Conservation (phyloP, 345 rosid species). For the Eucalyptus decipiens region DNA sequence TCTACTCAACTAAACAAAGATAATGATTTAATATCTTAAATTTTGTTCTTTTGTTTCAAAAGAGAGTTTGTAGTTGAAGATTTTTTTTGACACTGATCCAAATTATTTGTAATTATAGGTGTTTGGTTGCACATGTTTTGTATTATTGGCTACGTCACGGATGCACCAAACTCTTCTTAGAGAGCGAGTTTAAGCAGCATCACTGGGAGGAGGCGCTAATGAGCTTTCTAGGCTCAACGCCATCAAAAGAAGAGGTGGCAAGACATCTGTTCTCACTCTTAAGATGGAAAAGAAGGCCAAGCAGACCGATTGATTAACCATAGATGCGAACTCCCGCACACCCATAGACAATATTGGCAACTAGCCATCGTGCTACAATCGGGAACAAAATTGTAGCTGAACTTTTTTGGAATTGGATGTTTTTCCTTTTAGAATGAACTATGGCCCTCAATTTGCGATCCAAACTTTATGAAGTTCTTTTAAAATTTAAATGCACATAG, state of each 20-base stretch:
- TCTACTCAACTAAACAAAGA: background rate
- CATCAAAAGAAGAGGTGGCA: background rate
- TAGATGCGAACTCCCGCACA: fast-evolving
- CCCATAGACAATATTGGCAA: background rate
- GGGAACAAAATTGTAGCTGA: background rate
- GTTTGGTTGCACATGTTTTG: background rate
- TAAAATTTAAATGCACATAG: background rate
- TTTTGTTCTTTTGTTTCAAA: background rate
- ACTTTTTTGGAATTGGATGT: background rate
- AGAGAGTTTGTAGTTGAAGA: background rate
- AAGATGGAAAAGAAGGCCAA: background rate
- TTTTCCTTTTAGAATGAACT: background rate
- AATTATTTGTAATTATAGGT: background rate
- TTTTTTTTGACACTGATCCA: background rate
- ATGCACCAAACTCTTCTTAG: background rate
- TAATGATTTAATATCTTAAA: background rate
- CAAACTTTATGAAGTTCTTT: background rate
- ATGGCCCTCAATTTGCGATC: background rate
- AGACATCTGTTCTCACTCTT: background rate
- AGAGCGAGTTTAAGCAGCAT: background rate
- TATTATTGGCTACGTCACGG: background rate
- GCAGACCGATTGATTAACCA: background rate
- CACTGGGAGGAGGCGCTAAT: background rate
- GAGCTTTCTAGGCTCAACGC: background rate
- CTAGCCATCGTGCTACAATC: background rate